Evolutionary conservation across 2,329 filamentous ascomycete genomes (phyloP).

Genomic region (Penicillium sp.): DNA sequence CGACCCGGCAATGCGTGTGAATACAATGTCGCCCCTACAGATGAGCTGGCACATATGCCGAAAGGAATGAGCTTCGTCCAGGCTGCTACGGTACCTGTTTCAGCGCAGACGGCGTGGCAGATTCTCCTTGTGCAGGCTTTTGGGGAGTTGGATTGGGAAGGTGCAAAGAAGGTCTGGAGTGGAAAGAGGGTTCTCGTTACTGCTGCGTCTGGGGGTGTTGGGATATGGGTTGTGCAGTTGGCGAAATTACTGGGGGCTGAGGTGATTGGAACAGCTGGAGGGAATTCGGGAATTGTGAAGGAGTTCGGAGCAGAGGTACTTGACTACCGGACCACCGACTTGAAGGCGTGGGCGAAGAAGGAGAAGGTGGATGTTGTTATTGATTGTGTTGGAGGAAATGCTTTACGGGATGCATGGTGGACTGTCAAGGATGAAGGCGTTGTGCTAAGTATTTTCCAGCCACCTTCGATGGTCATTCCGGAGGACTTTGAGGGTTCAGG

Average conservation of each 20-base stretch:
- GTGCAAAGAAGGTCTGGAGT: slow-evolving; percentile 8
- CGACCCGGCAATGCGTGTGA: slow-evolving; percentile 43
- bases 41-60: slow-evolving; percentile 42
- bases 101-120: slow-evolving; percentile 48
- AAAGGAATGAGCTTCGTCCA: slow-evolving; percentile 38
- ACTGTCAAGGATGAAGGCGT: slow-evolving; percentile 39
- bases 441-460: slow-evolving; percentile 45
- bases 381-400: slow-evolving; percentile 47
- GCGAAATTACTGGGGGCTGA: slow-evolving; percentile 29
- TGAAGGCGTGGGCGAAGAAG: slow-evolving; percentile 9
- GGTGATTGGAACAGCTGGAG: slow-evolving; percentile 45
- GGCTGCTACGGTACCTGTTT: slow-evolving; percentile 43
- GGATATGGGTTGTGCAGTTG: slow-evolving; percentile 47
- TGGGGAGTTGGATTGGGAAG: slow-evolving; percentile 25
- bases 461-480: slow-evolving; percentile 36
- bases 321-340: slow-evolving; percentile 35
- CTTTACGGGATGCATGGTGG: slow-evolving; percentile 48
- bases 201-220: slow-evolving; percentile 49
- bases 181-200: slow-evolving; percentile 47
- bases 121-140: slow-evolving; percentile 45
- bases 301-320: slow-evolving; percentile 46
- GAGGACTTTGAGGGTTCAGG: slow-evolving; percentile 22
- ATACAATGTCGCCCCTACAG: slow-evolving; percentile 36
- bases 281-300: slow-evolving; percentile 43
- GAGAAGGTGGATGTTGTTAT: slow-evolving; percentile 47